Base-by-base conservation (phyloP, 2,329 filamentous ascomycete species). In the Parascedosporium putredinis region DNA sequence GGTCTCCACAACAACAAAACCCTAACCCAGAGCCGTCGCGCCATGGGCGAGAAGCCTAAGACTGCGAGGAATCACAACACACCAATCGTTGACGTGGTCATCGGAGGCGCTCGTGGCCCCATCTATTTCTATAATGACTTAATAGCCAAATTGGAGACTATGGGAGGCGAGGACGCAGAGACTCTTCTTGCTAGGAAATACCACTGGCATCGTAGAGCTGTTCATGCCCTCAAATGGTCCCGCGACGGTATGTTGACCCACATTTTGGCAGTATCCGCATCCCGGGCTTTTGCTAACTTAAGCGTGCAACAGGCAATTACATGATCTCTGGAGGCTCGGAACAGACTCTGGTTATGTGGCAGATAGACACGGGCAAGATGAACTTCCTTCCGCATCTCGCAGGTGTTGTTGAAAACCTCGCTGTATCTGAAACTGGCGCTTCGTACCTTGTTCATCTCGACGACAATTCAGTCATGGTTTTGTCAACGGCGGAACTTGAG, bases 301-400 rank as follows among this genome's bases (percentile, higher is more conserved):
- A 31, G 9, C 36, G 46, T n/a, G n/a, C 27, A 7, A 12, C 56
- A 93, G 87, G 88, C 47, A 89, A 95, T 62, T 98, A 98, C 64
- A 69, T 98, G 52, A 83, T 98, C 48, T 97, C 93, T 51, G 93
- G 93, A 60, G 93, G 93, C 27, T 81, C 82, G 20, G 93, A 98
- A 67, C 90, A 88, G 6, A 86, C 88, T 18, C 73, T 98, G 38
- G 87, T 95, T 7, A 71, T 96, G 27, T 97, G 90, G 90, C 93
- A 98, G 66, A 73, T 96, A 51, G 87, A 94, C 56, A 96, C 91
- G 1, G 83, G 83, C 54, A 84, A 84, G 62, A 81, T 81, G 59
- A 85, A 93, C 60, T 88, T 84, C 60, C 71, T 98, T 24, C 93
- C 93, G n/a, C 89, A 97, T 74, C 74, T 98, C 51, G 84, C 86